A percentile compares a stretch with the other conserved stretches of the same genome.
Conservation (phyloP, 2,329 filamentous ascomycete genomes). For the Daldinia sp. region DNA sequence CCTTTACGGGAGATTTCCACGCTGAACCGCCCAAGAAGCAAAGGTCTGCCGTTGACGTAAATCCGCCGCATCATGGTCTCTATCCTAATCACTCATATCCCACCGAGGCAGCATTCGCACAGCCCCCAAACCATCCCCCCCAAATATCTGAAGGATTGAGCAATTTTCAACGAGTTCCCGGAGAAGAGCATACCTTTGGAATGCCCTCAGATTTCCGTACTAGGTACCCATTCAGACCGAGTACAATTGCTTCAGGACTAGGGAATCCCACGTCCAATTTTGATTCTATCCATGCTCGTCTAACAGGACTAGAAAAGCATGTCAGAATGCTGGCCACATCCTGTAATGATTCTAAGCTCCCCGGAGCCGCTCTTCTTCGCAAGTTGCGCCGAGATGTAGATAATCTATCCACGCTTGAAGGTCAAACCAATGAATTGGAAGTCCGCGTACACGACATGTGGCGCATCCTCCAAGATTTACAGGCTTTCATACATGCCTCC, state of each 20-base stretch:
- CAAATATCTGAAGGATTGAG: not conserved
- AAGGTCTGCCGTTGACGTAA: not conserved
- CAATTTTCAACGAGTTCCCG: not conserved
- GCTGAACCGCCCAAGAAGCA: not conserved
- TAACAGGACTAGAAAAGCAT: not conserved
- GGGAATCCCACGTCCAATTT: not conserved
- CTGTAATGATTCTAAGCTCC: not conserved
- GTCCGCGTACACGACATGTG: not conserved
- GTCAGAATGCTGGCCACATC: not conserved
- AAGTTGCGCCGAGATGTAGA: not conserved
- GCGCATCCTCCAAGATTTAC: not conserved
- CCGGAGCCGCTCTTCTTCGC: not conserved
- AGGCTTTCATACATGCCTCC: not conserved
- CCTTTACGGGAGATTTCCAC: not conserved
- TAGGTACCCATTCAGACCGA: not conserved
- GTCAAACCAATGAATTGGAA: not conserved
- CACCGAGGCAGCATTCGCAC: not conserved
- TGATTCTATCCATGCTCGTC: not conserved
- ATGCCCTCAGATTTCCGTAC: too few species aligned
- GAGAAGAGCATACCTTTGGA: not conserved
- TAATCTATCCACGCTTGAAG: not conserved
- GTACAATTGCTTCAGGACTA: not conserved
- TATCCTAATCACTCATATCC: not conserved
- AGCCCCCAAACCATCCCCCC: not conserved
- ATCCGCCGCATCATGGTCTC: not conserved